These are phyloP conservation scores for Thelephora ganbajun DNA, from an alignment of 768 basidiomycete species.

Conservation along the genomic window DNA sequence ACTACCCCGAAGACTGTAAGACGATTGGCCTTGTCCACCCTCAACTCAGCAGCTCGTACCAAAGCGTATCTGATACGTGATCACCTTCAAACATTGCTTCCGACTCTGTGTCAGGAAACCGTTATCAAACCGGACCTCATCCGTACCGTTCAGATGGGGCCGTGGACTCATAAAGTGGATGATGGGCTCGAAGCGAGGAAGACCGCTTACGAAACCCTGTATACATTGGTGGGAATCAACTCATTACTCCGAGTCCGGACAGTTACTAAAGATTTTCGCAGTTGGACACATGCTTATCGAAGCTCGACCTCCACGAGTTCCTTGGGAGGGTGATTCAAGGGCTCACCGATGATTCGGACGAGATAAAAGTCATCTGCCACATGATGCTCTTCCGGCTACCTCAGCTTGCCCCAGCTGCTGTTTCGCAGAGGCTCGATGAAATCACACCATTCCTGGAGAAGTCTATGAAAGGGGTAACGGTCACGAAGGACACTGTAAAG, in stretches of 20 bases:
- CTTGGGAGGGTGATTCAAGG: slow-evolving; percentile 70
- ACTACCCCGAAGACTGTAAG: slow-evolving; percentile 58
- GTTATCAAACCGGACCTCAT: slow-evolving; percentile 64
- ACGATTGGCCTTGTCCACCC: slow-evolving; percentile 73
- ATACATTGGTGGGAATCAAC: slow-evolving; percentile 64
- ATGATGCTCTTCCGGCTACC: slow-evolving; percentile 91
- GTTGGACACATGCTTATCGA: slow-evolving; percentile 85
- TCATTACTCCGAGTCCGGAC: neutral
- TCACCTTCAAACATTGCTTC: slow-evolving; percentile 62
- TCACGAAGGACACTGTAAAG: slow-evolving; percentile 94
- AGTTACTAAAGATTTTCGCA: slow-evolving; percentile 14
- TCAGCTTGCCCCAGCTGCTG: slow-evolving; percentile 71
- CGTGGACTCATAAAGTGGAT: slow-evolving; percentile 94
- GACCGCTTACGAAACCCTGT: slow-evolving; percentile 95
- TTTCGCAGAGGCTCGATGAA: slow-evolving; percentile 74
- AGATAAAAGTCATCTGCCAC: slow-evolving; percentile 93
- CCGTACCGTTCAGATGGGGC: slow-evolving; percentile 90
- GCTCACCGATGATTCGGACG: slow-evolving; percentile 81
- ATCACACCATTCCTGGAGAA: slow-evolving; percentile 73
- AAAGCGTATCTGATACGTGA: slow-evolving; percentile 88
- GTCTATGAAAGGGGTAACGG: slow-evolving; percentile 78
- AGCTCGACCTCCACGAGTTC: slow-evolving; percentile 81
- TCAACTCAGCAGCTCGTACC: slow-evolving; percentile 91
- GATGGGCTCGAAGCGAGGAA: slow-evolving; percentile 94
- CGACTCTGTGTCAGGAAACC: slow-evolving; percentile 79